Base-by-base conservation (phyloP, 116 monocot genomes). In the Phalaenopsis hybrid region DNA sequence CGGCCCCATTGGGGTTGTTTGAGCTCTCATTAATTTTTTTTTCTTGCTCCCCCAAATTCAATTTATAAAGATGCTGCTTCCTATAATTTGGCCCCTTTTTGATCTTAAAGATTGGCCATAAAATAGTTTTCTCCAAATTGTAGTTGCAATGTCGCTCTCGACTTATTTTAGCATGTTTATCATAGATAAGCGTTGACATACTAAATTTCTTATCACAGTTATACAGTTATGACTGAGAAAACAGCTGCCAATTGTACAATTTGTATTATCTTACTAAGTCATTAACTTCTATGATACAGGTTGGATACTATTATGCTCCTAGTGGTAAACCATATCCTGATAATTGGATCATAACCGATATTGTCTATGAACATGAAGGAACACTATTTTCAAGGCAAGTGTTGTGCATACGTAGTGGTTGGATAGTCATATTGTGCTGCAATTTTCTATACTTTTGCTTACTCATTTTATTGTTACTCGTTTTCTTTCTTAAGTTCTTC, bases 311-410 rank as follows among this genome's bases (percentile, higher is more conserved):
- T 85, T 99, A 95, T 92, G 98, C 98, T 50, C 98, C 98, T 44
- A 99, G 95, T 83, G 95, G 98, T 46, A 99, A 99, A 79, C 98
- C 98, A 77, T 99, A 95, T 88, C 98, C 98, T 87, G 98, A 99
- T 82, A 99, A 99, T 87, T 99, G 98, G 98, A 93, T 99, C 31
- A 86, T 89, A 83, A 95, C 98, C 80, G 98, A 99, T 89, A 55
- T 99, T 20, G 86, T 99, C 81, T 99, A 95, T 88, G 98, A 99
- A 87, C 80, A 68, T 45, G 92, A 95, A 79, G 93, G 93, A 44
- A 81, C 89, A 76, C 77, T 98, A 49, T 86, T 92, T 79, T 92
- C 98, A 79, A 94, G 98, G 98, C 83, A 91, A 85, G 88, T 84
- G 51, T 78, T 82, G 68, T 84, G 16, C 25, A 77, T 77, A 15